Evolutionary conservation across 306 rosid species (phyloP), one percentile per base, ranked within the genome.

Genomic region (Calophaca sinica): DNA sequence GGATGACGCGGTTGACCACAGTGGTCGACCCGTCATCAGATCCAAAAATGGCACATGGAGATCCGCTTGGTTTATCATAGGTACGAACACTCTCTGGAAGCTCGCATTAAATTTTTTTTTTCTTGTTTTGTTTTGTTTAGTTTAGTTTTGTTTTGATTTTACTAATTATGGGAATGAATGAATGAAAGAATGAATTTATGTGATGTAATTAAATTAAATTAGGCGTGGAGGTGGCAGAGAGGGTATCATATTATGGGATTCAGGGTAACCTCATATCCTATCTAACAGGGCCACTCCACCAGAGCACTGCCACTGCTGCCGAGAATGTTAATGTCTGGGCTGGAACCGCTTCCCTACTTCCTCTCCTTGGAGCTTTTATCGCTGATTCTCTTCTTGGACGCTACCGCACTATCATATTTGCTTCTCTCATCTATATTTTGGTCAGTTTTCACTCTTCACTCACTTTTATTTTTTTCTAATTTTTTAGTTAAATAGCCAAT

Each of bases 351-450:
- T 39, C 85, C 35, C 54, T 88, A 55, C 84, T 88, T 44, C 85
- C 89, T 9, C 75, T 88, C 0, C 6, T 78, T 1, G 89, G 92
- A 88, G 26, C 26, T 20, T 20, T 20, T 1, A 20, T 20, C 26
- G 26, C 93, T 11, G 93, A 88, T 15, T 82, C 87, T 9, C 55
- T 54, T 52, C 79, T 88, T 2, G 93, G 93, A 13, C 90, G 90
- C 54, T 88, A 80, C 72, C 86, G 82, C 13, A 84, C 90, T 2
- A 73, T 88, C 14, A 31, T 86, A 3, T 3, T 82, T 2, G 84
- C 93, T 13, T 84, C 90, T 49, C 15, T 80, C 50, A 51, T 86
- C 79, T 86, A 88, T 20, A 20, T 20, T 20, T 20, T 20, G 26
- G 26, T 20, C 26, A 20, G 26, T 20, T 20, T 20, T 20, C 26